Evolutionary conservation across 768 basidiomycete genomes (phyloP), one percentile per base, ranked within the genome.

Genomic region (Xerocomellus intermedius): DNA sequence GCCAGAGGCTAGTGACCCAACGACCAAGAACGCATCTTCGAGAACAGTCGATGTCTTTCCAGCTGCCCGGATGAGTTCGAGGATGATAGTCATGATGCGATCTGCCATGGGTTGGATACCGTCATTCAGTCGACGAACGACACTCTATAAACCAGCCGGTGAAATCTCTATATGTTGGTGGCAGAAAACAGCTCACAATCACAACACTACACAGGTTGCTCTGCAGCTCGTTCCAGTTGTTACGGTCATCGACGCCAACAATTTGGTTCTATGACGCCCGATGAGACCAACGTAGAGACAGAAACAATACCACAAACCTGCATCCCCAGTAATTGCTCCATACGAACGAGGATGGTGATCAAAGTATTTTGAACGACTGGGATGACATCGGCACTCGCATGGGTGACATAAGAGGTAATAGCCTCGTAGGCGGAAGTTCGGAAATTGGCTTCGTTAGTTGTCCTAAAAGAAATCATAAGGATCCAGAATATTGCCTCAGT

Each of bases 181-280:
- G 21, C 43, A 47, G 13, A 28, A 7, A 8, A 39, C 7, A 39
- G 76, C 90, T 68, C 66, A 93, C 92, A 51, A 92, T 89, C 50
- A 91, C 79, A 44, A 97, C 90, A 60, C 88, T 86, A 70, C 94
- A 97, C 63, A 98, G 81, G 74, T 96, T 97, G 74, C 92, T 88
- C 70, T 97, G 95, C 24, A 99, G 79, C 69, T 99, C 96, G 67
- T 97, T 97, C 94, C 96, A 97, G 76, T 97, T 99, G 73, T 94
- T 95, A 58, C 92, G 86, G 67, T 99, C 97, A 72, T 99, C 97
- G 17, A 86, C 79, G 42, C 97, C 97, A 37, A 99, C 78, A 54
- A 98, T 89, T 74, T 98, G 95, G 70, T 90, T 92, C 85, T 95
- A 64, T 14, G 36, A 57, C 22, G 47, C 17, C 8, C 32, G 39